These are phyloP conservation scores for Lanmaoa rubissima DNA, from an alignment of 768 basidiomycete genomes.

Conservation along the genomic window DNA sequence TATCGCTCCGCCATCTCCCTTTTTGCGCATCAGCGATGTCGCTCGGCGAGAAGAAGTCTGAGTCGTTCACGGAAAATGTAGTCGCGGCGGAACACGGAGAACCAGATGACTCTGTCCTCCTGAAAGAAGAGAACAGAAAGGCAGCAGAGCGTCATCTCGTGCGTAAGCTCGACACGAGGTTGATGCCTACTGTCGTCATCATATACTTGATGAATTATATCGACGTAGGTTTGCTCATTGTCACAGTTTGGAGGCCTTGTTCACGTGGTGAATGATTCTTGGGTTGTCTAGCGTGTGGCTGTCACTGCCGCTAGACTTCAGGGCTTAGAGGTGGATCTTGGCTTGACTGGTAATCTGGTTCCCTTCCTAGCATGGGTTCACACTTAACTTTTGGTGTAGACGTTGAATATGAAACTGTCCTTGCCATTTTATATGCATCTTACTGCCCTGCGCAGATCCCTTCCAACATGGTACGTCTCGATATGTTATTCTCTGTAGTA, in stretches of 20 bases:
- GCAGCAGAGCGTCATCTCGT: slow-evolving; percentile 24
- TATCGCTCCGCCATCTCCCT: neutral
- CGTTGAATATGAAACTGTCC: slow-evolving; percentile 49
- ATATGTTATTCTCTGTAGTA: neutral
- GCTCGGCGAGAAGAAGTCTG: slow-evolving; percentile 5
- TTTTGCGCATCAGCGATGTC: slow-evolving; percentile 7
- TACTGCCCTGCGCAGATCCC: slow-evolving; percentile 67
- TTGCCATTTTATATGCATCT: slow-evolving; percentile 55
- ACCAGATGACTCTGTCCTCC: slow-evolving; percentile 11
- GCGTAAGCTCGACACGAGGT: slow-evolving; percentile 27
- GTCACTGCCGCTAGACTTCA: slow-evolving; percentile 39
- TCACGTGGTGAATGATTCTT: neutral
- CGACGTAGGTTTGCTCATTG: slow-evolving; percentile 11
- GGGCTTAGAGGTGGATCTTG: slow-evolving; percentile 40
- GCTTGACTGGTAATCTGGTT: slow-evolving; percentile 27
- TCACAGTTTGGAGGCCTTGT: neutral
- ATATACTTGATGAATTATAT: slow-evolving; percentile 30
- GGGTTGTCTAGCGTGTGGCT: slow-evolving; percentile 33
- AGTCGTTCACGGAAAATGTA: slow-evolving; percentile 6
- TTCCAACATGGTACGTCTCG: slow-evolving; percentile 54
- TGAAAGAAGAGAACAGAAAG: slow-evolving; percentile 9
- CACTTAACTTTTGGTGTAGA: slow-evolving; percentile 30
- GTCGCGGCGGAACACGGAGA: neutral
- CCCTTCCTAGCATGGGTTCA: neutral
- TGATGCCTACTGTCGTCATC: slow-evolving; percentile 28